phyloP scores from a whole-genome alignment of 2,329 filamentous ascomycete genomes.

The Fusarium bactridioides region DNA sequence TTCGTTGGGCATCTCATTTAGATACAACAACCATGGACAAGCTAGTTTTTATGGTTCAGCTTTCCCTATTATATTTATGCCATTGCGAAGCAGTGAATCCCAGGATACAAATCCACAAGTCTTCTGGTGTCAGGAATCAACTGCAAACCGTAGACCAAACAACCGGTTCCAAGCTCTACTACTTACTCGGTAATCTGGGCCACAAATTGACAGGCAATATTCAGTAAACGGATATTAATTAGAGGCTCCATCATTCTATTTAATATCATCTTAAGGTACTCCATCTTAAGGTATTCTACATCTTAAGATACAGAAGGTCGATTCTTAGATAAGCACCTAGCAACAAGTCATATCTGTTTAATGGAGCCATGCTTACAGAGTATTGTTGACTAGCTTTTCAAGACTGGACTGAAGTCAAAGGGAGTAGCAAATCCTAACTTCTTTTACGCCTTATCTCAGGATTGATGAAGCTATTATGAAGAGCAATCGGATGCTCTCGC shows the following conservation, averaged over 20 bases:
- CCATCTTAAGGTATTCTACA: not conserved
- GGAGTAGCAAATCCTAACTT: not conserved
- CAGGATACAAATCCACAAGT: not conserved
- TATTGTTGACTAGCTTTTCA: rapidly evolving
- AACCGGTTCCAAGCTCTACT: not conserved
- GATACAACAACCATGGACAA: not conserved
- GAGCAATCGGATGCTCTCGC: not conserved
- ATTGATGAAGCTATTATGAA: not conserved
- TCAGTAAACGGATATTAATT: not conserved
- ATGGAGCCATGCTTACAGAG: not conserved
- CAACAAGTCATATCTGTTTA: too few relatives aligned
- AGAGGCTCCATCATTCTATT: not conserved
- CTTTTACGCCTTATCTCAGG: not conserved
- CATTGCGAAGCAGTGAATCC: not conserved
- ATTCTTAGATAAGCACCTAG: not conserved
- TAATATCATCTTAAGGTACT: not conserved
- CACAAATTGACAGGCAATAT: not conserved
- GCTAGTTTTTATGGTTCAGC: not conserved
- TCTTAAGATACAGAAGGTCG: not conserved
- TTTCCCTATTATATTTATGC: not conserved
- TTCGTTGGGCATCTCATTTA: not conserved
- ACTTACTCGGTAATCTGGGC: not conserved
- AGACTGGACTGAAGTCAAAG: rapidly evolving
- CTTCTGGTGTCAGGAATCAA: not conserved
- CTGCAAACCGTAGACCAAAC: not conserved